Base-by-base conservation (phyloP, 305 asterid genomes). In the Plantago coronopus region DNA sequence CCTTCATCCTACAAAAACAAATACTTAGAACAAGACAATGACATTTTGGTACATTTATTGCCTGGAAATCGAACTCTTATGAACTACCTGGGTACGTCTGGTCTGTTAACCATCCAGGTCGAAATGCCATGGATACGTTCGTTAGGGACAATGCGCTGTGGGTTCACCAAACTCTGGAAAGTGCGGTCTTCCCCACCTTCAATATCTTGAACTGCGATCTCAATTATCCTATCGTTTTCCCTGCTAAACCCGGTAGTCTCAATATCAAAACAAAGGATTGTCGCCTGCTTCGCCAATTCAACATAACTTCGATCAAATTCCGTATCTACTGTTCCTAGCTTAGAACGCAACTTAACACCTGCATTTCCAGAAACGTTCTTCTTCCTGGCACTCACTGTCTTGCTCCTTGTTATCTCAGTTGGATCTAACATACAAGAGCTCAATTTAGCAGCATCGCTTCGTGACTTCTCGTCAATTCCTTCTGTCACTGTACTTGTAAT, bases 201-300 rank as follows among this genome's bases (percentile, higher is more conserved):
- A 65, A 93, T 89, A 79, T 93, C 99, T 79, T 79, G 95, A 50
- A 83, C 67, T 46, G 97, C 97, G 61, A 89, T 70, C 90, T 93
- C 97, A 60, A 93, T 63, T 48, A 93, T 87, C 54, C 97, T 77
- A 54, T 85, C 79, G 8, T 5, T 37, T n/a, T 71, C 82, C 65
- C 81, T 81, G 63, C 76, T 45, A 27, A 89, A 78, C 61, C 99
- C 99, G 19, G 99, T 93, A 57, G 97, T 93, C 72, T 93, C 99
- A 51, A 89, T 77, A 73, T 93, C 95, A 43, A 89, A 93, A 69
- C 83, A 78, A 59, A 93, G 72, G 66, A 72, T 54, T 11, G 90
- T 89, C 4, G 79, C 79, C n/a, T 63, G 88, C 57, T 81, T 74
- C 37, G 86, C 89, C 74, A 87, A 51, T 21, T 89, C 87, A 31